A percentile compares a stretch with the other conserved stretches of the same genome.
phyloP scores from a whole-genome alignment of 2,329 filamentous ascomycete genomes.

The Aspergillus glaucus region DNA sequence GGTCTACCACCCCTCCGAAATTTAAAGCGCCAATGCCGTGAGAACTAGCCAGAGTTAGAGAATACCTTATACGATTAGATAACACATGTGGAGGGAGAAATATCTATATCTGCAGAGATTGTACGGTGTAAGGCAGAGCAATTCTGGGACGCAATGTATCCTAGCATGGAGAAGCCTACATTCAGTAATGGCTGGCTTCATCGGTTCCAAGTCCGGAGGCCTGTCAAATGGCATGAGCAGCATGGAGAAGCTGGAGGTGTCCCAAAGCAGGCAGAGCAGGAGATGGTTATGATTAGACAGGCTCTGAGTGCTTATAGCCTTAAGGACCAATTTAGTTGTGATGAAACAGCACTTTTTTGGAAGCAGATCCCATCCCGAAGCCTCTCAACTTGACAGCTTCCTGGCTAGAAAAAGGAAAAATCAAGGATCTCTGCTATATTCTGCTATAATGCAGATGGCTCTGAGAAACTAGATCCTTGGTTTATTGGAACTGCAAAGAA shows the following conservation, averaged over 20 bases:
- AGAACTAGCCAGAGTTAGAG: not conserved
- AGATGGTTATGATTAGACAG: not conserved
- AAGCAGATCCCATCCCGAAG: not conserved
- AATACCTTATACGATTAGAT: not conserved
- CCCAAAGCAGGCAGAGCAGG: not conserved
- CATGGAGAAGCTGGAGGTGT: not conserved
- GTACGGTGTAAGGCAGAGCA: not conserved
- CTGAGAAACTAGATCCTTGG: not conserved
- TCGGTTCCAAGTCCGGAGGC: not conserved
- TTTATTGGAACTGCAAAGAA: constrained; percentile 1
- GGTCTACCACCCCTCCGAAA: not conserved
- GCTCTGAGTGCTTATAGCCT: not conserved
- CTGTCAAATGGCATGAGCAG: not conserved
- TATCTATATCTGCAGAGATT: not conserved
- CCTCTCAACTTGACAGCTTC: not conserved
- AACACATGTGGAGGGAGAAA: not conserved
- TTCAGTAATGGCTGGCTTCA: not conserved
- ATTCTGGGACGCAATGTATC: not conserved
- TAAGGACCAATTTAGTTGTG: not conserved
- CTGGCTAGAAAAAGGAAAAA: not conserved
- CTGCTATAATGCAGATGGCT: not conserved
- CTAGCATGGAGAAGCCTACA: not conserved
- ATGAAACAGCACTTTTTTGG: not conserved
- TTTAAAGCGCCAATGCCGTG: not conserved
- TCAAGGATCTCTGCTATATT: not conserved